Percentiles rank a stretch among this genome's conserved stretches.
phyloP scores from a whole-genome alignment of 2,329 filamentous ascomycete genomes.

The Alternaria triticina region DNA sequence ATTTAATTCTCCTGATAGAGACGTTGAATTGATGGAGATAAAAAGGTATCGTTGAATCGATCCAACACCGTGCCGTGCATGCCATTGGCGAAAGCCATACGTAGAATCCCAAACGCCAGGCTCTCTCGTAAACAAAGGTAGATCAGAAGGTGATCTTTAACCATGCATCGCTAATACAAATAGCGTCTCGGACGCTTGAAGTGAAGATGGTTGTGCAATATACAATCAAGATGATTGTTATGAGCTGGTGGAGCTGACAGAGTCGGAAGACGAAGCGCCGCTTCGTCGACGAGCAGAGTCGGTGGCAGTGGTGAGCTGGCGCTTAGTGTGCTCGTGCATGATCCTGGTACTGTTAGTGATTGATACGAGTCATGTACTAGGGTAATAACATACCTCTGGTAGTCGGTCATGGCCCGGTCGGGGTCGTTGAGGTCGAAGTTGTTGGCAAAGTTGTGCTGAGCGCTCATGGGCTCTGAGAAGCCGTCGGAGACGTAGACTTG shows the following conservation, averaged over 20 bases:
- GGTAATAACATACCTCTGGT: conserved; percentile 49
- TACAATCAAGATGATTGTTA: conserved; percentile 3
- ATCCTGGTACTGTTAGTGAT: conserved; percentile 42
- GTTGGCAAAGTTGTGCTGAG: conserved; percentile 53
- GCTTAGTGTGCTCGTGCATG: conserved; percentile 60
- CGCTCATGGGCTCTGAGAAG: conserved; percentile 50
- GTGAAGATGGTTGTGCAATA: not conserved
- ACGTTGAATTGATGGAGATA: conserved; percentile 5
- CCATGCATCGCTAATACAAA: conserved; percentile 7
- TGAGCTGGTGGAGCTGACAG: conserved; percentile 29
- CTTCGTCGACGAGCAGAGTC: conserved; percentile 53
- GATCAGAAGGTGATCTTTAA: not conserved
- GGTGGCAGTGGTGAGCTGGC: conserved; percentile 55
- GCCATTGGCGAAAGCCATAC: conserved; percentile 4
- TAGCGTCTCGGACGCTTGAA: conserved; percentile 8
- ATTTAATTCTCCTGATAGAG: not conserved
- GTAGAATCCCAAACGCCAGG: conserved; percentile 7
- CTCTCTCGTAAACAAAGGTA: not conserved
- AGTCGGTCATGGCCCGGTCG: conserved; percentile 48
- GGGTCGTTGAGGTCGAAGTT: conserved; percentile 53
- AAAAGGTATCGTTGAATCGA: conserved; percentile 6
- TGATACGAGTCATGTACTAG: not conserved
- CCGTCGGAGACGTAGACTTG: conserved; percentile 48
- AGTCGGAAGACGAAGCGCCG: conserved; percentile 18
- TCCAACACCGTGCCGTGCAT: conserved; percentile 4